A percentile compares a stretch with the other conserved stretches of the same genome.
phyloP scores from a whole-genome alignment of 2,329 filamentous ascomycete genomes.

The Apiospora rasikravindrae region DNA sequence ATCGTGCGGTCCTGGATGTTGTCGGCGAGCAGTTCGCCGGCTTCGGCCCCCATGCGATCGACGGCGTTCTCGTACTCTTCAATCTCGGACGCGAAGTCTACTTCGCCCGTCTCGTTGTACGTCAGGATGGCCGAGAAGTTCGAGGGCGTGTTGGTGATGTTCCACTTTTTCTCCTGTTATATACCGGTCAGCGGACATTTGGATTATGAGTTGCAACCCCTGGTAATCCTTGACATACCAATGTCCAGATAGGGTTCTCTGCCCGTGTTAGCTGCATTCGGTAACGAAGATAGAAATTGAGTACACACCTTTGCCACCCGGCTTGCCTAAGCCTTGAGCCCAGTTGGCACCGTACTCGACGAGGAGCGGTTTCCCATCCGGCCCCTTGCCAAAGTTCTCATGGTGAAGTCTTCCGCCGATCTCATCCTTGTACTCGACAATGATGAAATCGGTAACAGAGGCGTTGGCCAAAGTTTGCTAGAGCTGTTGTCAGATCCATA shows the following conservation, averaged over 20 bases:
- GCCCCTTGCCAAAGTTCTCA: constrained; percentile 57
- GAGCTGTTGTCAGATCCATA: background rate
- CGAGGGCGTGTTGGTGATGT: constrained; percentile 60
- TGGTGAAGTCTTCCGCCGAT: constrained; percentile 67
- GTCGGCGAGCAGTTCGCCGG: constrained; percentile 60
- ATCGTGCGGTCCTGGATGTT: constrained; percentile 67
- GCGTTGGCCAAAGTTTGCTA: constrained; percentile 63
- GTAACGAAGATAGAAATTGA: background rate
- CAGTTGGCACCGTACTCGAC: constrained; percentile 74
- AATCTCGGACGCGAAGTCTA: constrained; percentile 56
- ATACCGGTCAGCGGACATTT: background rate
- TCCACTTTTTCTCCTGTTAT: constrained; percentile 57
- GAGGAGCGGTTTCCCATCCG: constrained; percentile 57
- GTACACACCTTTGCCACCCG: constrained; percentile 24
- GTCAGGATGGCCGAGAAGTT: constrained; percentile 64
- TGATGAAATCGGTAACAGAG: constrained; percentile 67
- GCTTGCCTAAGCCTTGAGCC: constrained; percentile 44
- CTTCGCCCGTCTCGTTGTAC: constrained; percentile 62
- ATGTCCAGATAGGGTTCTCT: constrained; percentile 67
- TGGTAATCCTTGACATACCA: constrained; percentile 34
- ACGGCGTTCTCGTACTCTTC: constrained; percentile 56
- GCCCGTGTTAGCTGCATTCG: constrained; percentile 28
- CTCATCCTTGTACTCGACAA: constrained; percentile 66
- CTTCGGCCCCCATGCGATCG: constrained; percentile 51
- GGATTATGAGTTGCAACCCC: background rate